These are phyloP conservation scores for Helicostylum pulchrum DNA, from an alignment of 192 early-diverging fungal genomes.

Conservation along the genomic window DNA sequence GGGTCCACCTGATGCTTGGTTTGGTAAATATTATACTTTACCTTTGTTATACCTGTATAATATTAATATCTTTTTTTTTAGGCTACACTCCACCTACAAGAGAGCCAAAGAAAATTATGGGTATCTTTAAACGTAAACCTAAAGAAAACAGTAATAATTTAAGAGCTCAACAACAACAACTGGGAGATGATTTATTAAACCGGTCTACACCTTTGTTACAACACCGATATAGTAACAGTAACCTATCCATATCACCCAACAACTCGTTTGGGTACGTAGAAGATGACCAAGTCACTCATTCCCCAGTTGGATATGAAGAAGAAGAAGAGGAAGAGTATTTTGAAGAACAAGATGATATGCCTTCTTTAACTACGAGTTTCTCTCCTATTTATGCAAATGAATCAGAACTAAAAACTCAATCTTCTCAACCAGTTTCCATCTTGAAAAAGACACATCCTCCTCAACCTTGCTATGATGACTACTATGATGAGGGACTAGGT, in stretches of 20 bases:
- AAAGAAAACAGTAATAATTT: not conserved
- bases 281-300: too few species aligned
- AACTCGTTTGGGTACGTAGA: not conserved
- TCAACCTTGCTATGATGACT: not conserved
- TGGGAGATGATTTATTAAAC: not conserved
- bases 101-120: slow-evolving; percentile 11
- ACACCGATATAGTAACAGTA: not conserved
- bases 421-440: slow-evolving; percentile 10
- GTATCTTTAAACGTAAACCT: slow-evolving; percentile 13
- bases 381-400: too few species aligned
- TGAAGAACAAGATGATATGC: too few species aligned
- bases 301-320: too few species aligned
- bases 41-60: not conserved
- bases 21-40: slow-evolving; percentile 18
- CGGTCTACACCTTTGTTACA: not conserved
- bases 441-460: slow-evolving; percentile 4
- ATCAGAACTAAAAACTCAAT: too few species aligned
- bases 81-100: slow-evolving; percentile 13
- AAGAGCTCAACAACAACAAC: not conserved
- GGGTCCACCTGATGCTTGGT: slow-evolving; percentile 23
- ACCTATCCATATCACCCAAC: not conserved
- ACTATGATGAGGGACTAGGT: not conserved
- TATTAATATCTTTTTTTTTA: not conserved
- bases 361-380: too few species aligned
- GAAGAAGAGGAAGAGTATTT: too few species aligned